Conservation (phyloP, 2,329 filamentous ascomycete genomes). For the Chaetomiaceae sp. region DNA sequence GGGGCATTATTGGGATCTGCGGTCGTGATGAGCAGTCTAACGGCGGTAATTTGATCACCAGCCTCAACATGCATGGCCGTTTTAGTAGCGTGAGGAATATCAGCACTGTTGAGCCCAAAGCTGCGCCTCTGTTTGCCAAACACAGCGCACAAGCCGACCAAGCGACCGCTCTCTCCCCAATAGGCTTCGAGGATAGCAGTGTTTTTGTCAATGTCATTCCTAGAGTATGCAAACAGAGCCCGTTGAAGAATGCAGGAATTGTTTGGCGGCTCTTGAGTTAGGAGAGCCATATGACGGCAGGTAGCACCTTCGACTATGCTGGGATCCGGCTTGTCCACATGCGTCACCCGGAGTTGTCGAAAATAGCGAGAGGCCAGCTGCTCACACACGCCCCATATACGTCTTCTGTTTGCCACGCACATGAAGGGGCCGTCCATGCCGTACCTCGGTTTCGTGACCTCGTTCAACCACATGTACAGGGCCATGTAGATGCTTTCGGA, state of each 20-base stretch:
- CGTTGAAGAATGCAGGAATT: neutral
- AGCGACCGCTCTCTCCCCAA: neutral
- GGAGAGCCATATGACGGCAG: neutral
- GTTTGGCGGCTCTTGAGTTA: neutral
- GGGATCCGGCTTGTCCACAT: neutral
- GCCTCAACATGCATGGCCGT: neutral
- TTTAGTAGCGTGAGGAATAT: neutral
- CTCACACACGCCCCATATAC: constrained; percentile 4
- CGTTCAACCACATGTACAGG: neutral
- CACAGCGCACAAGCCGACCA: neutral
- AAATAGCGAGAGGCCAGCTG: neutral
- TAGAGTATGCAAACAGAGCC: neutral
- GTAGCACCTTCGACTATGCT: neutral
- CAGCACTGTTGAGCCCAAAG: neutral
- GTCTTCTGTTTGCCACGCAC: neutral
- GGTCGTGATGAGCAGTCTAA: neutral
- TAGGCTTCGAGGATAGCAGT: neutral
- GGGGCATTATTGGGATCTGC: neutral
- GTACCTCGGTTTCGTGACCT: neutral
- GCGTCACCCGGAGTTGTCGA: neutral
- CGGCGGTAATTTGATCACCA: neutral
- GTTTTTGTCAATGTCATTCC: neutral
- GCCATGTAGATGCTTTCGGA: neutral
- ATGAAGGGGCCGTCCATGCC: neutral
- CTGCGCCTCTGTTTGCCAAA: neutral